Base-by-base conservation (phyloP, 495 filamentous ascomycete species). In the Daldinia decipiens region DNA sequence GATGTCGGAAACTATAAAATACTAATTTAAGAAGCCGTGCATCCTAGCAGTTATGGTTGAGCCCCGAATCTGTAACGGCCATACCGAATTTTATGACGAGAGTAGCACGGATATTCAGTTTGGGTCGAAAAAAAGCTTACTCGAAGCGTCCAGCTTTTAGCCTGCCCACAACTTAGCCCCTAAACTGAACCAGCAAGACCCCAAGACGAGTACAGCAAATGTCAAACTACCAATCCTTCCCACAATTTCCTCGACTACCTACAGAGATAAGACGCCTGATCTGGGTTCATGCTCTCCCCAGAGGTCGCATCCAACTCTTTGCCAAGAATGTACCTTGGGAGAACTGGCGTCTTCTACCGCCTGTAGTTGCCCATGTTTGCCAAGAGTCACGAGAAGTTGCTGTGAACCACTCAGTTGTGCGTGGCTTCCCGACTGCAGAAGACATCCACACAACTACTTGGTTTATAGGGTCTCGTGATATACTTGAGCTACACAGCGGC, bases 251-350 rank as follows among this genome's bases (percentile, higher is more conserved):
- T 29, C 72, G 74, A 63, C 69, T 77, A 52, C 74, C 74, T 4
- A 51, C 70, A 21, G 74, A 77, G 57, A 77, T 77, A 54, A 70
- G 74, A 59, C 74, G 72, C 4, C 27, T 77, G 32, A 68, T 77
- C 47, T 77, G 74, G 74, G 57, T 65, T 27, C 57, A 75, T 12
- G 72, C 72, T 32, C 62, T 77, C 9, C 74, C 74, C 12, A 61
- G 60, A 60, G 74, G 74, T 2, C 72, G 74, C 27, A 70, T 77
- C 26, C 74, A 77, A 38, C 72, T 77, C 43, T 77, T 77, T 52
- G 74, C 74, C n/a, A 72, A 60, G 53, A 72, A 69, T 52, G 74
- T 77, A 0, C 72, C 74, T 36, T 77, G 74, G 74, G 72, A 77
- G 58, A 71, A 68, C 38, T 77, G 74, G 74, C 74, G 74, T 17